Conservation (phyloP, 768 basidiomycete genomes). For the Tylopilus vinaceipallidus region DNA sequence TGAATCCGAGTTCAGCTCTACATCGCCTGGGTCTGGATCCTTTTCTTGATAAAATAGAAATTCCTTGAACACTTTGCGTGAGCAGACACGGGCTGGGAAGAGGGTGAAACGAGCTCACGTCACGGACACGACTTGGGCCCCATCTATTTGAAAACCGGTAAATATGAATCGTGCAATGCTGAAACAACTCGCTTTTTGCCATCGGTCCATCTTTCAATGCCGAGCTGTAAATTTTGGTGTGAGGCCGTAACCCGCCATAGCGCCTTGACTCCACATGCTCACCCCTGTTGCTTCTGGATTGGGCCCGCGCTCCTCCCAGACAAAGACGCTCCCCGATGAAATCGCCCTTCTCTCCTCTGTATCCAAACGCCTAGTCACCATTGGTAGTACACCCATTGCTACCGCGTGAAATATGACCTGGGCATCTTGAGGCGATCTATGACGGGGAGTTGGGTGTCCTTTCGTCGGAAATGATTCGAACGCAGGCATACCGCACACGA, state of each 20-base stretch:
- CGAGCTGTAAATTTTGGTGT: slow-evolving; percentile 44
- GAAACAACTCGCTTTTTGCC: slow-evolving; percentile 43
- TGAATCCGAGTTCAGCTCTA: slow-evolving; percentile 50
- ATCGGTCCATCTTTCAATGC: slow-evolving; percentile 82
- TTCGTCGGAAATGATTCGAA: neutral
- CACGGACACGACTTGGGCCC: slow-evolving; percentile 77
- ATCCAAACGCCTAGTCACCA: slow-evolving; percentile 71
- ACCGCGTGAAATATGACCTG: slow-evolving; percentile 77
- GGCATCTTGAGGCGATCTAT: slow-evolving; percentile 60
- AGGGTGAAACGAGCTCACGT: slow-evolving; percentile 44
- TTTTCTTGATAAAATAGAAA: slow-evolving; percentile 77
- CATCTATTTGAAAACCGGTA: slow-evolving; percentile 40
- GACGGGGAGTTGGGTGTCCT: neutral
- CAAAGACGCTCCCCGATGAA: slow-evolving; percentile 69
- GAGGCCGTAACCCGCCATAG: slow-evolving; percentile 1
- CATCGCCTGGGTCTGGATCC: slow-evolving; percentile 48
- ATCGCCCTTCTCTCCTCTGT: slow-evolving; percentile 73
- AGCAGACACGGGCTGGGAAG: neutral
- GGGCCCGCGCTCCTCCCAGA: slow-evolving; percentile 80
- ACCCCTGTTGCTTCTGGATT: slow-evolving; percentile 67
- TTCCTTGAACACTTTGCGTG: slow-evolving; percentile 44
- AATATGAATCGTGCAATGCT: neutral
- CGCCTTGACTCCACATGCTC: slow-evolving; percentile 25
- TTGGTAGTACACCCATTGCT: slow-evolving; percentile 51
- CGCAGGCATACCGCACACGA: slow-evolving; percentile 42